Evolutionary conservation across 768 basidiomycete species (phyloP).

Genomic region (Pleurotus pulmonarius): DNA sequence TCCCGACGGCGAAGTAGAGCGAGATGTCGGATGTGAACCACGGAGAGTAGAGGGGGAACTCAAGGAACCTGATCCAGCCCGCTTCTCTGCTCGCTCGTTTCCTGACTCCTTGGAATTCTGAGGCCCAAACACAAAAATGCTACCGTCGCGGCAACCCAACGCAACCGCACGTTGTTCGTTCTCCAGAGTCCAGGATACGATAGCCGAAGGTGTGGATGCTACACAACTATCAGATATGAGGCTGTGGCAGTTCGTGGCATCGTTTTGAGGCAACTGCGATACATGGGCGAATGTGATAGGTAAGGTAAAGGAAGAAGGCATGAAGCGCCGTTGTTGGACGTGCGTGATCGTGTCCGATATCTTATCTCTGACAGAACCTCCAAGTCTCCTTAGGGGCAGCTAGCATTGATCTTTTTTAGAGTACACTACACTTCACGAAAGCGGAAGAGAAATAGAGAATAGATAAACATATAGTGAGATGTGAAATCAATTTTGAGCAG

Average conservation of each 20-base stretch:
- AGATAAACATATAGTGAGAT: too few relatives aligned
- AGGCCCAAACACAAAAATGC: constrained; percentile 36
- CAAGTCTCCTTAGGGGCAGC: too few relatives aligned
- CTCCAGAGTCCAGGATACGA: not conserved
- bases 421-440: too few relatives aligned
- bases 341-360: too few relatives aligned
- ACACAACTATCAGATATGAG: not conserved
- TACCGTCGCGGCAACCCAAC: constrained; percentile 41
- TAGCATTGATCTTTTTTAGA: too few relatives aligned
- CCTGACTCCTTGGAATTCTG: constrained; percentile 11
- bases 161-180: constrained; percentile 14
- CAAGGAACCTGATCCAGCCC: constrained; percentile 7
- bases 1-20: constrained; percentile 33
- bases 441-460: too few relatives aligned
- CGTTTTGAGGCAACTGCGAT: not conserved
- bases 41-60: constrained; percentile 17
- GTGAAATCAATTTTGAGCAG: constrained; percentile 9
- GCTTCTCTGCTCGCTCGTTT: constrained; percentile 12
- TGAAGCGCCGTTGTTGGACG: too few relatives aligned
- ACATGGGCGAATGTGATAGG: not conserved
- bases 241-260: not conserved
- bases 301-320: not conserved
- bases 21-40: constrained; percentile 24
- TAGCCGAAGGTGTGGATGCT: not conserved
- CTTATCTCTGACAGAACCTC: too few relatives aligned